Evolutionary conservation across 148 eudicot genomes (phyloP).

Genomic region (Camellia granthamiana): DNA sequence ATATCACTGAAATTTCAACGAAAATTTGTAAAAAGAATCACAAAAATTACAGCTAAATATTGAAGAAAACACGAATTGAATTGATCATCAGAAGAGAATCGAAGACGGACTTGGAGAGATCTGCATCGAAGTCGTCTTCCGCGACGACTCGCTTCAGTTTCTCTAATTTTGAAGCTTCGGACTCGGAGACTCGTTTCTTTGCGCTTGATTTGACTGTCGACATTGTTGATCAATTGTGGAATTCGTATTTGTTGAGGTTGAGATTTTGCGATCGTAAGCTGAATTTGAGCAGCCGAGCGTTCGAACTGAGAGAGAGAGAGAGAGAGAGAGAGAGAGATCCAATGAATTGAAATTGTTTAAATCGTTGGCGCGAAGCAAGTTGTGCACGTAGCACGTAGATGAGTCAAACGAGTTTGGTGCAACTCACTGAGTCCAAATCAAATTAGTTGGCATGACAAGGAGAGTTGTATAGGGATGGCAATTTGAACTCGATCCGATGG

Average conservation of each 20-base stretch:
- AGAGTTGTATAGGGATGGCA: no score
- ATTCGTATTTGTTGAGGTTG: neutral
- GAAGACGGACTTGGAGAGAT: conserved; percentile 46
- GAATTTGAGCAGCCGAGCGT: neutral
- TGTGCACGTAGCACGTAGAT: neutral
- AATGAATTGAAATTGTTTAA: neutral
- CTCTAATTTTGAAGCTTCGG: conserved; percentile 35
- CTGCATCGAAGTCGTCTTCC: conserved; percentile 59
- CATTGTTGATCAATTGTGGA: conserved; percentile 31
- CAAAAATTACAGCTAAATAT: neutral
- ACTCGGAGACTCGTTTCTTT: conserved; percentile 40
- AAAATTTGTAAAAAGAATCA: neutral
- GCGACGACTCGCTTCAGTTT: conserved; percentile 40
- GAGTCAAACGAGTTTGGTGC: neutral
- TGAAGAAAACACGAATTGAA: neutral
- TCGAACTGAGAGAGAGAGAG: neutral
- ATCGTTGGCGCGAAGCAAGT: conserved; percentile 8
- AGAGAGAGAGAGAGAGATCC: conserved; percentile 10
- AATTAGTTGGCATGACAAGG: neutral
- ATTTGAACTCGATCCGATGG: no score
- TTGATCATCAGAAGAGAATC: neutral
- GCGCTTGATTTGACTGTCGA: conserved; percentile 44
- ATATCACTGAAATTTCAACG: conserved; percentile 61
- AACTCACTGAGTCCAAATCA: neutral
- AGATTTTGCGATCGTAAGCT: neutral